These are phyloP conservation scores for Paracoccidioides brasiliensis DNA, from an alignment of 2,329 filamentous ascomycete genomes.

Conservation along the genomic window DNA sequence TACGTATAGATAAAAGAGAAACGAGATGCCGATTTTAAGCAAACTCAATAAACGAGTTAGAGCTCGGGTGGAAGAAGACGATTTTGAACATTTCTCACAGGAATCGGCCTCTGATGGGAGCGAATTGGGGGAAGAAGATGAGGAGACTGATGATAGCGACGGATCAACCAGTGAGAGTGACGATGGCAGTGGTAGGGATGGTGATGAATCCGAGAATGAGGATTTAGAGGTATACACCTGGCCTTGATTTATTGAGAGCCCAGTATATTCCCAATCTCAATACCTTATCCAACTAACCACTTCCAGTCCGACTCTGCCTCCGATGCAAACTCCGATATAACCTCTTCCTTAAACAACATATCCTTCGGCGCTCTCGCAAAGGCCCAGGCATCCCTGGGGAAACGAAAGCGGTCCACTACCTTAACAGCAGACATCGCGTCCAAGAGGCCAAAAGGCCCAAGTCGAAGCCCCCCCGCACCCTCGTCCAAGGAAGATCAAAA, in stretches of 20 bases:
- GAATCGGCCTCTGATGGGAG: slow-evolving; percentile 14
- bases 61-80: slow-evolving; percentile 28
- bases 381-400: slow-evolving; percentile 49
- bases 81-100: slow-evolving; percentile 18
- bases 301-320: not conserved
- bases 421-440: slow-evolving; percentile 14
- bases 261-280: too few relatives aligned
- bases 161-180: slow-evolving; percentile 18
- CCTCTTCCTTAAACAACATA: slow-evolving; percentile 43
- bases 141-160: slow-evolving; percentile 27
- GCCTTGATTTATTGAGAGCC: too few relatives aligned
- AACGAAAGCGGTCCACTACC: slow-evolving; percentile 15
- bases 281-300: not conserved
- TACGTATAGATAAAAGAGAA: not conserved
- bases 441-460: slow-evolving; percentile 28
- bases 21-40: slow-evolving; percentile 25
- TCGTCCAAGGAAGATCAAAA: slow-evolving; percentile 44
- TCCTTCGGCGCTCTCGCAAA: slow-evolving; percentile 86
- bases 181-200: slow-evolving; percentile 9
- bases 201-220: slow-evolving; percentile 20
- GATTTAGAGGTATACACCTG: not conserved
- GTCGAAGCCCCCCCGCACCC: slow-evolving; percentile 21
- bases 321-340: slow-evolving; percentile 18
- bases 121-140: slow-evolving; percentile 12
- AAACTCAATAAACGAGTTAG: slow-evolving; percentile 31